Percentiles rank a stretch among this genome's conserved stretches.
These are phyloP conservation scores for Sphagnum contortum DNA, from an alignment of 225 moss, liverwort and hornwort genomes.

Conservation along the genomic window DNA sequence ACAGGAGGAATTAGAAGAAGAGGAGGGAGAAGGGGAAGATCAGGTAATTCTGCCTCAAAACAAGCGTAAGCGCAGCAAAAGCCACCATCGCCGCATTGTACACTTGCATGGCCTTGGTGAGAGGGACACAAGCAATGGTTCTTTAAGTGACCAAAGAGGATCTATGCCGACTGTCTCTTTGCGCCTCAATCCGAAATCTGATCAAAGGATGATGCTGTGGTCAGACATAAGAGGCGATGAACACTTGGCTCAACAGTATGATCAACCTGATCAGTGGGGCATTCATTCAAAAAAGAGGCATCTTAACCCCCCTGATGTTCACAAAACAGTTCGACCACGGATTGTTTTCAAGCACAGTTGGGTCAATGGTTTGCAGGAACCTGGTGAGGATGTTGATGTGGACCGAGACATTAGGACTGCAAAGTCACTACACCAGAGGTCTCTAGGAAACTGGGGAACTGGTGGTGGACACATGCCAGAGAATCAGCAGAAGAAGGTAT, in stretches of 20 bases:
- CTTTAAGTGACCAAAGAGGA: constrained; percentile 27
- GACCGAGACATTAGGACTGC: constrained; percentile 29
- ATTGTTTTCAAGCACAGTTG: constrained; percentile 86
- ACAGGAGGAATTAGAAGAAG: constrained; percentile 47
- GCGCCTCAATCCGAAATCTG: constrained; percentile 38
- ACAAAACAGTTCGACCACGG: constrained; percentile 53
- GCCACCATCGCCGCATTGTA: constrained; percentile 53
- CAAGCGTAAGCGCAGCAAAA: constrained; percentile 92
- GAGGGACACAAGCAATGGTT: constrained; percentile 51
- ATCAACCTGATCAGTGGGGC: constrained; percentile 65
- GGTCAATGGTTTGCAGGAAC: constrained; percentile 75
- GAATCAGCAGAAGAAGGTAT: constrained; percentile 56
- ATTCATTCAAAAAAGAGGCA: constrained; percentile 50
- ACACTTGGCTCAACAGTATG: constrained; percentile 28
- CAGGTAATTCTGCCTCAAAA: constrained; percentile 63
- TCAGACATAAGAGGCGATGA: constrained; percentile 44
- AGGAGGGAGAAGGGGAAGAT: constrained; percentile 57
- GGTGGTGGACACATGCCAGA: constrained; percentile 78
- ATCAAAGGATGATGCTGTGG: constrained; percentile 42
- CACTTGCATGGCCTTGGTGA: constrained; percentile 50
- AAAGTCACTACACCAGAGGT: constrained; percentile 36
- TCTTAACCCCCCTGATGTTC: constrained; percentile 35
- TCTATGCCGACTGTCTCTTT: constrained; percentile 24
- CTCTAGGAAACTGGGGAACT: constrained; percentile 59
- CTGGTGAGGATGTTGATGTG: constrained; percentile 44